A percentile compares a stretch with the other conserved stretches of the same genome.
These are phyloP conservation scores for Solanum boliviense DNA, from an alignment of 257 asterid species.

Conservation along the genomic window DNA sequence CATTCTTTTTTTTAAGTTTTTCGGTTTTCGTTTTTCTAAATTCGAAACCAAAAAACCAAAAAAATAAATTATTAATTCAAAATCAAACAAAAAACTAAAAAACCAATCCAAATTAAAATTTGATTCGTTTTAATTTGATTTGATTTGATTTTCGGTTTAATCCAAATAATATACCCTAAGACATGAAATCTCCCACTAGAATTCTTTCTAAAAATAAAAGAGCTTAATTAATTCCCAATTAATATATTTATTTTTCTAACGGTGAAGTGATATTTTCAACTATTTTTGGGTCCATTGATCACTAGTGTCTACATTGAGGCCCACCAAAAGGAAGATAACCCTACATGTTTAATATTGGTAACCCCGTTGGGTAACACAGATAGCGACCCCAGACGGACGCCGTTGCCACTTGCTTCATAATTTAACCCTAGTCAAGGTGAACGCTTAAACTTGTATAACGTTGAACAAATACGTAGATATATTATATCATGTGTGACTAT, in stretches of 20 bases:
- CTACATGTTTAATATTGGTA: slow-evolving; percentile 39
- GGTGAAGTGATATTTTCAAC: background rate
- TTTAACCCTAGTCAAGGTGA: background rate
- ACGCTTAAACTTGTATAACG: background rate
- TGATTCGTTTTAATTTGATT: no score
- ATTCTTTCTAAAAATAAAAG: background rate
- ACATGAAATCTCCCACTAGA: background rate
- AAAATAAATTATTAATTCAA: no score
- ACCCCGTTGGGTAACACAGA: slow-evolving; percentile 49
- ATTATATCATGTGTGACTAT: background rate
- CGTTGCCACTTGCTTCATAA: background rate
- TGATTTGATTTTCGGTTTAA: no score
- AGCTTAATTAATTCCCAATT: background rate
- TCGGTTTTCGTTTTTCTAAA: no score
- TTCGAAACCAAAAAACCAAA: no score
- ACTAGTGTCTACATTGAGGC: background rate
- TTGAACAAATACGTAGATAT: no score
- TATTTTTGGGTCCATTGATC: background rate
- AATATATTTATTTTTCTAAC: background rate
- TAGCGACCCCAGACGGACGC: slow-evolving; percentile 15
- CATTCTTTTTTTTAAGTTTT: no score
- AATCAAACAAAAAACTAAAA: no score
- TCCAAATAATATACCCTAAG: background rate
- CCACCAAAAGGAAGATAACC: slow-evolving; percentile 21
- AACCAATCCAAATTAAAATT: no score